Evolutionary conservation across 1,139 yeast genomes (phyloP), one percentile per base, ranked within the genome.

Genomic region (Nakaseomyces delphensis): DNA sequence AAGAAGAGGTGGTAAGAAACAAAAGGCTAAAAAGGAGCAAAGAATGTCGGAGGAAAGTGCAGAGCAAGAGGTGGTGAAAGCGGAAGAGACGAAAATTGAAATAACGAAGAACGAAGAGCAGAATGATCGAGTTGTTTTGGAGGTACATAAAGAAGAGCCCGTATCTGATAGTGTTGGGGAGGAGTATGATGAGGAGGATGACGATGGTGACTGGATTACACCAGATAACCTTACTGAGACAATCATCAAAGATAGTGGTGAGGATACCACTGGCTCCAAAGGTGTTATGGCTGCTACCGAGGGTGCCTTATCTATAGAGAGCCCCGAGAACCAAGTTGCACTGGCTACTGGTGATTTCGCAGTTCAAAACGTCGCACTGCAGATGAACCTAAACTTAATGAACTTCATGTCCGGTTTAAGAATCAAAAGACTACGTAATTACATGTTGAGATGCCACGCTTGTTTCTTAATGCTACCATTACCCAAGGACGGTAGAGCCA

Each of bases 291-390:
- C 51, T n/a, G 45, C 46, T 11, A 48, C 49, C 24, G 45, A 43
- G 13, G 44, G 46, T 7, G 36, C 44, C 13, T 59, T 64, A 14
- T 56, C 39, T 9, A 23, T 60, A 19, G 45, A 49, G 13, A 46
- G 48, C 11, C 56, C 66, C 4, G 58, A 60, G 15, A 71, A 77
- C 49, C 76, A 78, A 49, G 93, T 82, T 19, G 98, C 96, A 1
- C 68, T 91, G 45, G 82, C 95, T 1, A 83, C 96, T 0, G 96
- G 95, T 21, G 99, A 91, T 76, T 91, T 89, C 68, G 97, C 99
- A 3, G 85, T 91, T 62, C 99, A 91, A 62, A 91, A 91, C 63
- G 96, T 89, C 9, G 77, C 96, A 1, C 71, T 93, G 67, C 97
- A 91, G 64, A 73, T 93, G 56, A 96, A 96, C 6, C 65, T 91